Base-by-base conservation (phyloP, 495 filamentous ascomycete species). In the Ramalina peruviana region DNA sequence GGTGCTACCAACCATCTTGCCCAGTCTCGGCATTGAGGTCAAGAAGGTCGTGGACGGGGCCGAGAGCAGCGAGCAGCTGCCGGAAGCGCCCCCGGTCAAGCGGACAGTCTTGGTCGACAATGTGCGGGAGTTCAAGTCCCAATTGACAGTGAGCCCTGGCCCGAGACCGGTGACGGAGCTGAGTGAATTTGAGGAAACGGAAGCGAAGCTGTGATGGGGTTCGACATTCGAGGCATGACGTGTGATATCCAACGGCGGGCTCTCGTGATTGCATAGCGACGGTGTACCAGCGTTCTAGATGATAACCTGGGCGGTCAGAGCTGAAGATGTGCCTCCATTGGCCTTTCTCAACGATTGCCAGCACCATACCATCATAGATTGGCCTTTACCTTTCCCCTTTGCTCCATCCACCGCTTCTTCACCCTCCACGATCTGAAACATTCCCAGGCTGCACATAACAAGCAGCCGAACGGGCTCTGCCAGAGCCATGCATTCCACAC, bases 181-280 rank as follows among this genome's bases (percentile, higher is more conserved):
- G 43, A 83, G 69, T 54, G 85, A 86, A 50, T 94, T 83, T 59
- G 85, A 90, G 64, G 88, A 94, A 52, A 66, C 80, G 54, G 83
- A 81, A 46, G 65, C 83, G 12, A 92, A 92, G 68, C 75, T 92
- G 43, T 86, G 63, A 48, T 17, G 15, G 12, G 12, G 12, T 33
- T 33, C 30, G 30, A 11, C 30, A 33, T 33, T 7, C 9, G 6
- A 13, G 30, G 30, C 30, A 33, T 11, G 30, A 33, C 30, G 30
- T 33, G 2, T 10, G 30, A 33, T 33, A 33, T 33, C 30, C 30
- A 33, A 33, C 5, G 30, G 30, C 30, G 30, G 30, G 12, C 30
- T 33, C 7, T 13, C 7, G 30, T 33, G 30, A 33, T 42, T 42
- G 40, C 21, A 42, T 19, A 42, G 40, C 40, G 40, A 23, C 30